Evolutionary conservation across 306 rosid species (phyloP).

Genomic region (Arachis hypogaea): DNA sequence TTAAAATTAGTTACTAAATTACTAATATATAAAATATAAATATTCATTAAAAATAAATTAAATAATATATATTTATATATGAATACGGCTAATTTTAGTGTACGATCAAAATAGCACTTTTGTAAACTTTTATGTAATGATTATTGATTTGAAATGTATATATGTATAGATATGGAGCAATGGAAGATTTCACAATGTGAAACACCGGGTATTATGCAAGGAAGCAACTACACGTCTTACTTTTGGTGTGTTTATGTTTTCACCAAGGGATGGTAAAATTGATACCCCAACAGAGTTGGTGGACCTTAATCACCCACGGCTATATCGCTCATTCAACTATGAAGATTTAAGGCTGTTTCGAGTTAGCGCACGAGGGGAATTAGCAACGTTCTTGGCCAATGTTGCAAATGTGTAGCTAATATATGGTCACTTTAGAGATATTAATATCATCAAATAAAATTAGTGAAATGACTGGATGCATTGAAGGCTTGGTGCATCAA

Average conservation of each 20-base stretch:
- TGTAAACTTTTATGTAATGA: neutral
- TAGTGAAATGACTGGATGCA: too few species aligned
- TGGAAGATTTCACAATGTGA: slow-evolving; percentile 44
- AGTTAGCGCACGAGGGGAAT: neutral
- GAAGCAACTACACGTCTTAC: slow-evolving; percentile 33
- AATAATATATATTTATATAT: too few species aligned
- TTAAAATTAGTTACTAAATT: too few species aligned
- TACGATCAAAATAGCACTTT: neutral
- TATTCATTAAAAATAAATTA: too few species aligned
- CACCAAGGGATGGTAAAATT: slow-evolving; percentile 38
- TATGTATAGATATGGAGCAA: slow-evolving; percentile 61
- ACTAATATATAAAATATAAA: too few species aligned
- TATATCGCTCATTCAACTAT: slow-evolving; percentile 36
- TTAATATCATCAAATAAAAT: too few species aligned
- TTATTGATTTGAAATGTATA: neutral
- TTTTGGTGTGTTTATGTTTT: slow-evolving; percentile 28
- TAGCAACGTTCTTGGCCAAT: slow-evolving; percentile 25
- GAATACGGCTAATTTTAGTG: too few species aligned
- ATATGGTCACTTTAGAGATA: too few species aligned
- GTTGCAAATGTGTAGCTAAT: too few species aligned
- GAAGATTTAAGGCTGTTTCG: slow-evolving; percentile 33
- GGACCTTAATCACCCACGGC: slow-evolving; percentile 40
- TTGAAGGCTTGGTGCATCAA: too few species aligned
- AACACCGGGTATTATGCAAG: slow-evolving; percentile 46
- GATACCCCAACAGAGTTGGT: slow-evolving; percentile 45